A percentile compares a stretch with the other conserved stretches of the same genome.
Evolutionary conservation across 2,329 filamentous ascomycete species (phyloP).

Genomic region (Alternaria ventricosa): DNA sequence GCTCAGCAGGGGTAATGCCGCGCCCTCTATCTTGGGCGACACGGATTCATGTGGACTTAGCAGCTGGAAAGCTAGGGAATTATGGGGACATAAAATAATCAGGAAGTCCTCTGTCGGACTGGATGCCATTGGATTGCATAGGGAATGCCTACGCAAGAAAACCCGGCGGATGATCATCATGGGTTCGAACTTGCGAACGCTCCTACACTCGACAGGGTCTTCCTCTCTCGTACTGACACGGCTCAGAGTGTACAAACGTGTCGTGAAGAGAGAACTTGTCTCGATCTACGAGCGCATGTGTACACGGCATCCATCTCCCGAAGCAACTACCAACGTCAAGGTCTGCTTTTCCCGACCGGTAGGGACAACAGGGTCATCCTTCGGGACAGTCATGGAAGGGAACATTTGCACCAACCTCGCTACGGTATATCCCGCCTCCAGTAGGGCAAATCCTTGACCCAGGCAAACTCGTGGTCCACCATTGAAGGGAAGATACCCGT

Average conservation of each 20-base stretch:
- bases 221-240: neutral
- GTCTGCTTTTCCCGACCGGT: slow-evolving; percentile 17
- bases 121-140: no score
- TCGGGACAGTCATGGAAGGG: slow-evolving; percentile 1
- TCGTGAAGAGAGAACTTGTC: neutral
- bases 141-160: no score
- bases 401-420: slow-evolving; percentile 35
- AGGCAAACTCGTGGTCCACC: slow-evolving; percentile 39
- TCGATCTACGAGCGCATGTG: neutral
- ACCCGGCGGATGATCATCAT: no score
- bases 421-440: slow-evolving; percentile 34
- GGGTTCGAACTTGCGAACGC: no score
- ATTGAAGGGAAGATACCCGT: slow-evolving; percentile 41
- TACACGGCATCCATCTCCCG: slow-evolving; percentile 16
- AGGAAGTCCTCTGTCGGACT: neutral
- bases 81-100: neutral
- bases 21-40: neutral
- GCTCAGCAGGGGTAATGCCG: neutral
- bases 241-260: neutral
- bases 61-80: neutral
- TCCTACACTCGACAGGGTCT: no score
- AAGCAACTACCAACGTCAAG: slow-evolving; percentile 19
- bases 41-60: neutral
- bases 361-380: slow-evolving; percentile 2
- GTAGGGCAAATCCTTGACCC: slow-evolving; percentile 39